Percentiles rank a stretch among this genome's conserved stretches.
phyloP scores from a whole-genome alignment of 2,329 filamentous ascomycete genomes.

The Hypoxylon sp. region DNA sequence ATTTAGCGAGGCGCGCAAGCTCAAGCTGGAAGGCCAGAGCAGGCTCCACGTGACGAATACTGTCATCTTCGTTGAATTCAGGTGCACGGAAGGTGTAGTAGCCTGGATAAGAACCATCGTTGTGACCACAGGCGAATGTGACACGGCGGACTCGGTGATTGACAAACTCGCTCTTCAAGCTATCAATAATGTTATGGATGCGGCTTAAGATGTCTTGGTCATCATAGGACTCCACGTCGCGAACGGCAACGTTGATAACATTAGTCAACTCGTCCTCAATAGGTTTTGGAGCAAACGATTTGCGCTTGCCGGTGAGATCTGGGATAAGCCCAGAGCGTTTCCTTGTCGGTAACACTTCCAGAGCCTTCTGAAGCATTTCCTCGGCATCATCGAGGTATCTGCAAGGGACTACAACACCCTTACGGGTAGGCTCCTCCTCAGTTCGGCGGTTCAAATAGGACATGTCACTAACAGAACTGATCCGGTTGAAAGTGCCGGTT shows the following conservation, averaged over 20 bases:
- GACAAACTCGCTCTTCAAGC: conserved; percentile 87
- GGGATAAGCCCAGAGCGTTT: conserved; percentile 75
- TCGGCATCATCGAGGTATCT: conserved; percentile 95
- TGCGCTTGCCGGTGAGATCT: conserved; percentile 81
- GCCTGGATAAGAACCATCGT: conserved; percentile 92
- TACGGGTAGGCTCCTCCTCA: conserved; percentile 83
- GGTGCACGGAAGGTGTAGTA: conserved; percentile 99
- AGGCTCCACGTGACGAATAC: conserved; percentile 96
- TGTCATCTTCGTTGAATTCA: conserved; percentile 88
- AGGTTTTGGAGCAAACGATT: conserved; percentile 65
- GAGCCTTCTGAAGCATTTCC: conserved; percentile 84
- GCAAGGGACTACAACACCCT: conserved; percentile 95
- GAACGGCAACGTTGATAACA: conserved; percentile 92
- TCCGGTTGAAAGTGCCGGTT: conserved; percentile 78
- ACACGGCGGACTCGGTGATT: conserved; percentile 87
- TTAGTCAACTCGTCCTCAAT: conserved; percentile 86
- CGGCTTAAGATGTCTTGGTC: conserved; percentile 85
- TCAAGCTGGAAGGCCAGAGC: conserved; percentile 99
- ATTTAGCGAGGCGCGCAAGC: conserved; percentile 92
- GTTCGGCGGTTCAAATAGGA: conserved; percentile 84
- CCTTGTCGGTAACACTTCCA: conserved; percentile 83
- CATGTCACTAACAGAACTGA: conserved; percentile 97
- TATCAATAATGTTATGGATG: conserved; percentile 81
- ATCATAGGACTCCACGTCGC: conserved; percentile 85
- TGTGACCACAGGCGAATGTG: conserved; percentile 96